These are phyloP conservation scores for Thuja plicata DNA, from an alignment of 83 land plant genomes.

Conservation along the genomic window DNA sequence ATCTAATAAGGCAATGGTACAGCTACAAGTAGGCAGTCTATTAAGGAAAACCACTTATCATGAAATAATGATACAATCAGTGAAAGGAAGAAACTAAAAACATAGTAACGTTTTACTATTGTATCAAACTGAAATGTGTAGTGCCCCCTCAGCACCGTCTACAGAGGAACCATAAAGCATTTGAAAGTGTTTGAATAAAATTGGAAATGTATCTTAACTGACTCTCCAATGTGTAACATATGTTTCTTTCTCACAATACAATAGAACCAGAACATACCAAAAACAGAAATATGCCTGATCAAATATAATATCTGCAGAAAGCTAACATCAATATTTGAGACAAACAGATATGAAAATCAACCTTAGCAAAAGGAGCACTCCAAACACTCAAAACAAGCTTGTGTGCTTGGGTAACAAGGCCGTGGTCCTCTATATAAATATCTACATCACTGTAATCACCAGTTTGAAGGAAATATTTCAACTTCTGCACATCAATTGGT, in stretches of 20 bases:
- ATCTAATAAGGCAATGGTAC: background rate
- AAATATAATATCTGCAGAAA: background rate
- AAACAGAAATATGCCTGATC: background rate
- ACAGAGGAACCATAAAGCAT: background rate
- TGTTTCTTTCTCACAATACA: background rate
- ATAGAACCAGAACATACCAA: background rate
- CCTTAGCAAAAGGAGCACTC: slow-evolving; percentile 94
- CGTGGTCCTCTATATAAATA: slow-evolving; percentile 60
- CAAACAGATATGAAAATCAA: slow-evolving; percentile 6
- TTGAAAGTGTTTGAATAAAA: background rate
- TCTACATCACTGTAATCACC: slow-evolving; percentile 71
- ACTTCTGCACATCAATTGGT: slow-evolving; percentile 48
- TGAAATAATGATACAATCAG: background rate
- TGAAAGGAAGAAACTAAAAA: background rate
- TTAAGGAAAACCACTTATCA: background rate
- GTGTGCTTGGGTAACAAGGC: slow-evolving; percentile 53
- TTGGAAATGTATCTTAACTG: background rate
- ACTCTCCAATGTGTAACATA: background rate
- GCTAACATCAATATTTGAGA: background rate
- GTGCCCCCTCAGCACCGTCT: background rate
- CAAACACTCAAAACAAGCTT: slow-evolving; percentile 76
- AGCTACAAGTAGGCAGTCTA: background rate
- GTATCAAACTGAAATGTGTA: background rate
- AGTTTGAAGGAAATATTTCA: slow-evolving; percentile 38
- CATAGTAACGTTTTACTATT: background rate